Evolutionary conservation across 2,329 filamentous ascomycete genomes (phyloP).

Genomic region (Dactylonectria macrodidyma): DNA sequence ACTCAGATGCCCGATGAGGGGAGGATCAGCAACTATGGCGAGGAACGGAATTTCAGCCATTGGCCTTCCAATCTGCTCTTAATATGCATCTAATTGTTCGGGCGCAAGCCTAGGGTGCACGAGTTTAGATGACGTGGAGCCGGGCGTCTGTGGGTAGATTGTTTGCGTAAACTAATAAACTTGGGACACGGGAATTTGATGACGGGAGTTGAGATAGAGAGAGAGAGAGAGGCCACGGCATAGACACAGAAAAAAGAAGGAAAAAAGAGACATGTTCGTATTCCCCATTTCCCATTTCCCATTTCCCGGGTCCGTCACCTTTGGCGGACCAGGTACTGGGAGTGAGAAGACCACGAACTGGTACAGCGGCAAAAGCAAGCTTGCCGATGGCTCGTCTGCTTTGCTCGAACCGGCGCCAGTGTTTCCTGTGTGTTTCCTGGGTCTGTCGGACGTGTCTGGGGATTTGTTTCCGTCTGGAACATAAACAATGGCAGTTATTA

Average conservation of each 20-base stretch:
- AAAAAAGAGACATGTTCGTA: neutral
- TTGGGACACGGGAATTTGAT: conserved; percentile 24
- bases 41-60: neutral
- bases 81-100: conserved; percentile 1
- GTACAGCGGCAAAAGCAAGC: conserved; percentile 31
- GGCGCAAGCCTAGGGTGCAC: conserved; percentile 14
- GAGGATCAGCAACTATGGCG: conserved; percentile 13
- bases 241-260: conserved; percentile 6
- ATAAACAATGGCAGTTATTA: conserved; percentile 15
- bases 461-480: conserved; percentile 40
- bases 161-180: conserved; percentile 29
- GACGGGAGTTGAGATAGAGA: neutral
- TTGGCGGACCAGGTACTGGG: conserved; percentile 3
- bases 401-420: conserved; percentile 32
- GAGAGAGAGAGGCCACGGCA: neutral
- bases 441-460: conserved; percentile 18
- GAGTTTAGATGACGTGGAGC: conserved; percentile 27
- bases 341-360: conserved; percentile 15
- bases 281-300: neutral
- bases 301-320: too few relatives aligned
- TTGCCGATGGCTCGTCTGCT: neutral
- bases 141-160: conserved; percentile 15
- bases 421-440: conserved; percentile 40
- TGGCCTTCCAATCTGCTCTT: neutral
- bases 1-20: conserved; percentile 9